Base-by-base conservation (phyloP, 202 grass and related monocot species). In the Schoenoplectus triqueter region DNA sequence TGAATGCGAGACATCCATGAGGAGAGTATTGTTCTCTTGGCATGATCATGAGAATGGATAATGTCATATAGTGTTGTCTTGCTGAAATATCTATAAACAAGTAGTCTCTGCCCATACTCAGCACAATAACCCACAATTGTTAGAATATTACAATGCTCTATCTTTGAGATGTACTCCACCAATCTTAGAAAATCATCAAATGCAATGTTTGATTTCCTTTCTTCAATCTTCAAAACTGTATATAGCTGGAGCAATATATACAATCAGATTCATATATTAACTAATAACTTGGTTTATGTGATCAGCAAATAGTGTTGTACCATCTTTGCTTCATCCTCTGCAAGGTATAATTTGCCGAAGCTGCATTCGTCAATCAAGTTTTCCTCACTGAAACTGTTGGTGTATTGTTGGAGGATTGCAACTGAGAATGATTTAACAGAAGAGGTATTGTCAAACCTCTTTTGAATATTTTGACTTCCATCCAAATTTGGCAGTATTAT, bases 71-170 rank as follows among this genome's bases (percentile, higher is more conserved):
- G 86, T 84, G 90, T 98, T 74, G 84, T 94, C 86, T 86, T 88
- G 85, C 93, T 94, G 84, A 91, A 98, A 89, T 94, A 84, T 75
- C 82, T 89, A 80, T 98, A 94, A 64, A 98, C 91, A 80, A 98
- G 93, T 86, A 98, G 87, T 56, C 90, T 48, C 52, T 98, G 96
- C 47, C 63, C 91, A 86, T 92, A 95, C 84, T 95, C 96, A 39
- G 91, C 88, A 91, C 93, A 98, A 42, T 94, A 98, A 74, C 96
- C 96, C 73, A 98, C 91, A 82, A 98, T 90, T 85, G 92, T 91
- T 78, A 89, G 85, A 86, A 98, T 92, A 65, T 91, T 91, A 63
- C 84, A 73, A 86, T 98, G 96, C 72, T 90, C 84, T 78, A 98
- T 87, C 89, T 94, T 91, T 75, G 93, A 98, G 78, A 98, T 85